Base-by-base conservation (phyloP, 2,329 filamentous ascomycete species). In the Phoma herbarum region DNA sequence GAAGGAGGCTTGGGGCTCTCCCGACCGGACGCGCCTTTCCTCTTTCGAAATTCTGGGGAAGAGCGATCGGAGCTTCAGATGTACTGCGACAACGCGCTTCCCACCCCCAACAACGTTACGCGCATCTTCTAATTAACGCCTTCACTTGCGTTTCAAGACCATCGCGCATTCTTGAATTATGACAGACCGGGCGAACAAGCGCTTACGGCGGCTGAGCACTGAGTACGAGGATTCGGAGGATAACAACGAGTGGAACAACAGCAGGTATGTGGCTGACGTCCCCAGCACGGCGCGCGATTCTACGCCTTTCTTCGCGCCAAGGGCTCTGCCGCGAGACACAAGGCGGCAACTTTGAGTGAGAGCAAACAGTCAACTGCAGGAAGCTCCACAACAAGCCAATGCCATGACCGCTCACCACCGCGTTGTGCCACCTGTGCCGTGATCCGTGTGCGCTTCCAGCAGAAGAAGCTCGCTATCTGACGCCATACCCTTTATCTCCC, bases 191-290 rank as follows among this genome's bases (percentile, higher is more conserved):
- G 70, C 75, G 25, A 68, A 70, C 22, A 79, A 78, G 71, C 77
- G 77, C 60, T 69, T 75, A 67, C 74, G 76, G 55, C 76, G 77
- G 54, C 67, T 76, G 62, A 79, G 74, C 70, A 76, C 72, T 64
- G 78, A 79, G 60, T 65, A 76, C 64, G 75, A 78, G 57, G 73
- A 75, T 42, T 72, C 67, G 70, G 53, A 60, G 57, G 62, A 71
- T 62, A 59, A 46, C 25, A 28, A 49, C 50, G 56, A 71, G 63
- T 62, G 68, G 67, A 63, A 59, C 39, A 69, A 63, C 64, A 69
- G 60, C 64, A 72, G 68, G 67, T 70, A 70, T 61, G 65, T 73
- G 74, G 74, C 67, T 74, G 69, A 67, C 66, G 63, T 45, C 50
- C 33, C 48, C 33, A 41, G 63, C 65, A 61, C 59, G 47, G 55